Evolutionary conservation across 306 rosid species (phyloP).

Genomic region (Fagus sylvatica): DNA sequence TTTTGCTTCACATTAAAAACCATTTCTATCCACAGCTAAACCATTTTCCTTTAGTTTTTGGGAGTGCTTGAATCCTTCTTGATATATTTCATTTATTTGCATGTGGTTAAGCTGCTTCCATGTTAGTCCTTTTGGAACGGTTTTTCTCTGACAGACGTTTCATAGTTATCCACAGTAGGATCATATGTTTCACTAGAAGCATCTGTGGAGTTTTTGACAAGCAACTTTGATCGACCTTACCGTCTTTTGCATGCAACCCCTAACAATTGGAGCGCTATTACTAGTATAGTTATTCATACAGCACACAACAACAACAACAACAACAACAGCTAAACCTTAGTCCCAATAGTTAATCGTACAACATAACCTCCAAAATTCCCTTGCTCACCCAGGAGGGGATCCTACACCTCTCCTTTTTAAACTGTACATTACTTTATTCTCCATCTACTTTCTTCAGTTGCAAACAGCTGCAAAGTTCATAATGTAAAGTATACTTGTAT

Average conservation of each 20-base stretch:
- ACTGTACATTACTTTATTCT: neutral
- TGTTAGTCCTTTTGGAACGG: neutral
- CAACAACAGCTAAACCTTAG: too few relatives aligned
- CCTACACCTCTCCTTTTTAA: neutral
- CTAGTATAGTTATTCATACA: neutral
- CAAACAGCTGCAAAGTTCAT: neutral
- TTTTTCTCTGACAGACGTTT: neutral
- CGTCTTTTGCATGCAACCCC: neutral
- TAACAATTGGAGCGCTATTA: neutral
- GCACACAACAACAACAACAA: neutral
- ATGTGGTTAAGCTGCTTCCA: neutral
- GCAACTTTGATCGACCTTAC: neutral
- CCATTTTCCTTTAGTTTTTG: neutral
- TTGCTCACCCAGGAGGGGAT: neutral
- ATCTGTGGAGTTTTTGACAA: neutral
- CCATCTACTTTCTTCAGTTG: neutral
- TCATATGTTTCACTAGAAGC: neutral
- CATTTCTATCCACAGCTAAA: neutral
- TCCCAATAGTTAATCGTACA: neutral
- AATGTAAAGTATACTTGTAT: neutral
- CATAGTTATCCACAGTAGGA: neutral
- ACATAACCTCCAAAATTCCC: neutral
- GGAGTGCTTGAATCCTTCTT: neutral
- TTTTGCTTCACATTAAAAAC: neutral
- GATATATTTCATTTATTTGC: neutral